These are phyloP conservation scores for Beauveria medogensis DNA, from an alignment of 2,329 filamentous ascomycete species.

Conservation along the genomic window DNA sequence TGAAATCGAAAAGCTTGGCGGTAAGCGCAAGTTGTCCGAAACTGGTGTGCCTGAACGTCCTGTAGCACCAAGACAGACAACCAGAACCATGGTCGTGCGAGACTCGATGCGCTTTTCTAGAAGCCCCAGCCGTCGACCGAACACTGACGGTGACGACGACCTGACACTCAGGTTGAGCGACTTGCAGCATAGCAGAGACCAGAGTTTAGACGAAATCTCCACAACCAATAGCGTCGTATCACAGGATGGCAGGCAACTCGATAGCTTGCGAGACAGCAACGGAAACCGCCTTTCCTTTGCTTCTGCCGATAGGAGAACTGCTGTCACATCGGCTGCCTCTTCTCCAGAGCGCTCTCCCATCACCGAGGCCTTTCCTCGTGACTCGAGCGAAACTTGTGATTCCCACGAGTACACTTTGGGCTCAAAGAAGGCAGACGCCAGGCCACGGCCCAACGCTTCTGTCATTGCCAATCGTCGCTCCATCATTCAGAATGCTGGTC, in stretches of 20 bases:
- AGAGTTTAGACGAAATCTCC: constrained; percentile 46
- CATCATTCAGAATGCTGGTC: constrained; percentile 40
- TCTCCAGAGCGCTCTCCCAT: constrained; percentile 51
- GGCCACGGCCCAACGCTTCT: constrained; percentile 43
- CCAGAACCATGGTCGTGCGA: constrained; percentile 14
- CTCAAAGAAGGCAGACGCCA: constrained; percentile 25
- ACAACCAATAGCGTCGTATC: constrained; percentile 49
- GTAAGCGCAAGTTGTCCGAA: constrained; percentile 55
- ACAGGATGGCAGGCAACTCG: constrained; percentile 50
- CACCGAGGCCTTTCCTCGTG: constrained; percentile 37
- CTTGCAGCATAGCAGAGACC: constrained; percentile 28
- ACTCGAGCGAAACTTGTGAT: constrained; percentile 15
- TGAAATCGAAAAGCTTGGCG: constrained; percentile 63
- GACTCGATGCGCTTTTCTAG: constrained; percentile 35
- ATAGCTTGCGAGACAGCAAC: constrained; percentile 46
- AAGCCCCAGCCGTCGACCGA: neutral
- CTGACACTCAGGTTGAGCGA: constrained; percentile 15
- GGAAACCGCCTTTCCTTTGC: constrained; percentile 50
- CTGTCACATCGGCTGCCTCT: constrained; percentile 50
- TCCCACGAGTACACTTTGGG: constrained; percentile 14
- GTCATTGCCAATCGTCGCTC: constrained; percentile 43
- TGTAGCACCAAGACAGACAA: neutral
- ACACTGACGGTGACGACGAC: constrained; percentile 18
- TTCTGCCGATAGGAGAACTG: constrained; percentile 53
- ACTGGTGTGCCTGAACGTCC: constrained; percentile 41